Percentiles rank a stretch among this genome's conserved stretches.
These are phyloP conservation scores for Coelastrella sp. DNA, from an alignment of 139 green algal genomes.

Conservation along the genomic window DNA sequence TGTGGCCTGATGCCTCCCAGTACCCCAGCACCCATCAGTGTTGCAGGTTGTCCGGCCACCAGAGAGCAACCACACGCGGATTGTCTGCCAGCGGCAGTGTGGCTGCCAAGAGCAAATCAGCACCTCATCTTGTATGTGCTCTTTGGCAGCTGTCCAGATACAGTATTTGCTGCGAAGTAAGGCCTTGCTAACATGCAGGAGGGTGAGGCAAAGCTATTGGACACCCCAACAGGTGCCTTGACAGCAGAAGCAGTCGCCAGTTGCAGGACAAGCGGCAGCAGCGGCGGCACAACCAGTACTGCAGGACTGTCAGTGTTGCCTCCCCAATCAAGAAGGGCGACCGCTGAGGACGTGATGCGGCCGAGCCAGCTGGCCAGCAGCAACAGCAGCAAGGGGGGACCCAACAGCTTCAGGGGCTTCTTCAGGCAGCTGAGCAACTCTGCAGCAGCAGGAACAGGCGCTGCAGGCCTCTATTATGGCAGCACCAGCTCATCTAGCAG, in stretches of 20 bases:
- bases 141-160: neutral
- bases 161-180: neutral
- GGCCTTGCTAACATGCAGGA: constrained; percentile 11
- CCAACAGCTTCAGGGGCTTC: neutral
- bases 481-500: neutral
- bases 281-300: neutral
- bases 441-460: neutral
- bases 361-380: neutral
- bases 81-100: too few relatives aligned
- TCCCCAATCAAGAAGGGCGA: neutral
- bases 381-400: neutral
- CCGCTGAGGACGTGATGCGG: constrained; percentile 28
- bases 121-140: too few relatives aligned
- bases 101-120: too few relatives aligned
- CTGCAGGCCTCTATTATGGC: neutral
- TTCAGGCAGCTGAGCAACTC: constrained; percentile 3
- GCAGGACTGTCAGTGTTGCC: neutral
- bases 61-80: too few relatives aligned
- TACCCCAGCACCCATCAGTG: too few relatives aligned
- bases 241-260: neutral
- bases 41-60: too few relatives aligned
- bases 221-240: neutral
- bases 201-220: constrained; percentile 36
- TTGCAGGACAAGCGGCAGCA: neutral
- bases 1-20: too few relatives aligned